Base-by-base conservation (phyloP, 441 rosid species). In the Erysimum pusillum region DNA sequence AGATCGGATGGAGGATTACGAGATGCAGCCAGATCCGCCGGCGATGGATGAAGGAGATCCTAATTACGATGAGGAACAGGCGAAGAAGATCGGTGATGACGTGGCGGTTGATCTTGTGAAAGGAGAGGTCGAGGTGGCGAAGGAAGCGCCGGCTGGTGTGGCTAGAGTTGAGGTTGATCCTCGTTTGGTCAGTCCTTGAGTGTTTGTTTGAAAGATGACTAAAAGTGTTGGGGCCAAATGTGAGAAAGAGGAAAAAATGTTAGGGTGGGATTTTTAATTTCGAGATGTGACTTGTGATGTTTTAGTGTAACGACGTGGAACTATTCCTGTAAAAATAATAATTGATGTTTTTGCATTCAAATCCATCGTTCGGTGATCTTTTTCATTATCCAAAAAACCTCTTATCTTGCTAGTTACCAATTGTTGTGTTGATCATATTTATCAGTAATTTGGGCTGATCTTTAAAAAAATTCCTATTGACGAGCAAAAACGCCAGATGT, bases 41-140 rank as follows among this genome's bases (percentile, higher is more conserved):
- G 93, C 94, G 17, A 82, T 94, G 35, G 97, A 94, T 17, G 86
- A 88, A 79, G 87, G 85, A 61, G 94, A 92, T 72, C 98, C 97
- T 0, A 92, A 92, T 36, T 92, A 92, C 60, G 92, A 83, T 44
- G 83, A 57, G 63, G 97, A 84, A 59, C 82, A 67, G 73, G 63
- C 35, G 85, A 77, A 69, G 15, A 34, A 38, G 15, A 83, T 65
- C 1, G 86, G 80, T 31, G 70, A 66, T 56, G 94, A 86, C 6
- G 84, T 79, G 65, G 88, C 76, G 2, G 85, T 63, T 0, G 95
- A 79, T 18, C 4, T 81, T 18, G 86, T 87, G 11, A 82, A 74
- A 3, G 90, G 94, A 0, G 87, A 80, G 57, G 92, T 89, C 18
- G 93, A 88, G 28, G 93, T 87, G 39, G 87, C 90, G 1, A 90